Conservation (phyloP, 495 filamentous ascomycete species). For the Glonium stellatum region DNA sequence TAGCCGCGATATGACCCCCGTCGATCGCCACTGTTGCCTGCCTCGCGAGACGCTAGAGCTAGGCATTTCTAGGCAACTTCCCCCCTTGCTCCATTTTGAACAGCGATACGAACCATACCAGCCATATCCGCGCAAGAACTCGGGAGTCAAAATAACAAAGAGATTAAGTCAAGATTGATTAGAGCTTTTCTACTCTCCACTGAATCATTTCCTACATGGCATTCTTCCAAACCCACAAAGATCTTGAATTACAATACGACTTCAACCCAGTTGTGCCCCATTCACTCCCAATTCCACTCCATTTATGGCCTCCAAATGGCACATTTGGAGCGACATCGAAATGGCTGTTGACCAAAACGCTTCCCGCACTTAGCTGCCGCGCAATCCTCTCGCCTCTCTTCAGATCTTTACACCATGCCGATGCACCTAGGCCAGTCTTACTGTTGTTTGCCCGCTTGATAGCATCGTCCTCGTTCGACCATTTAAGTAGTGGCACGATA, state of each 20-base stretch:
- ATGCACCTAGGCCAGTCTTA: slow-evolving; percentile 52
- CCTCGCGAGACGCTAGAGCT: too few species aligned
- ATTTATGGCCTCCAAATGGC: slow-evolving; percentile 19
- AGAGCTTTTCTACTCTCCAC: too few species aligned
- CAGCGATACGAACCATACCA: too few species aligned
- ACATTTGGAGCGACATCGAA: slow-evolving; percentile 9
- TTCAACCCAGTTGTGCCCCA: slow-evolving; percentile 16
- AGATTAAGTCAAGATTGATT: too few species aligned
- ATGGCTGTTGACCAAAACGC: slow-evolving; percentile 50
- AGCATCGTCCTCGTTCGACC: slow-evolving; percentile 53
- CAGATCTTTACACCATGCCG: slow-evolving; percentile 50
- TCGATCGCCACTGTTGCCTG: too few species aligned
- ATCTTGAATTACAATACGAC: slow-evolving; percentile 4
- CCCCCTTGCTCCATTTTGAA: too few species aligned
- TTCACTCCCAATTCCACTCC: slow-evolving; percentile 17
- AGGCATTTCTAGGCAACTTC: too few species aligned
- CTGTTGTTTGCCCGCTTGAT: slow-evolving; percentile 49
- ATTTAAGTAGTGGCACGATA: slow-evolving; percentile 51
- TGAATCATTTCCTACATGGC: neutral
- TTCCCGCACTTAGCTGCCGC: slow-evolving; percentile 46
- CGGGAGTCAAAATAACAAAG: too few species aligned
- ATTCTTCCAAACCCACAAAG: slow-evolving; percentile 10
- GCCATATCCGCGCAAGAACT: too few species aligned
- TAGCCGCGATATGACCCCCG: too few species aligned
- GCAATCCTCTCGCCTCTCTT: slow-evolving; percentile 46